phyloP scores from a whole-genome alignment of 345 rosid genomes.

The Citrus trifoliata region DNA sequence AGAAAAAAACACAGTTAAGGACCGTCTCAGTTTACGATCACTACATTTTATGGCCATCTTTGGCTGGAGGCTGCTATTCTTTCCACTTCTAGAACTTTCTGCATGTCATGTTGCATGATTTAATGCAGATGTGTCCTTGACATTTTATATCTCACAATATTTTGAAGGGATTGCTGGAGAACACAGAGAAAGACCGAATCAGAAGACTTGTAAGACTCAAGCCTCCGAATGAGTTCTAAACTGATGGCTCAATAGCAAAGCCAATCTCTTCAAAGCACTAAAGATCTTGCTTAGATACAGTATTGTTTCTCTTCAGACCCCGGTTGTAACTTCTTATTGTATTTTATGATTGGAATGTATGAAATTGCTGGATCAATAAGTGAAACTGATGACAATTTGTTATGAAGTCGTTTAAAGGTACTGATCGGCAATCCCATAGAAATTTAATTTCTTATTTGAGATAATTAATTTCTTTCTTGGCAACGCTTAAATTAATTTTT shows the following conservation, averaged over 20 bases:
- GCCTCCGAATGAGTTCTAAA: constrained; percentile 82
- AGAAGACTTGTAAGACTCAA: constrained; percentile 74
- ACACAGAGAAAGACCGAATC: constrained; percentile 82
- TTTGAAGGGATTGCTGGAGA: constrained; percentile 74
- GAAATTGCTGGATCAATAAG: background rate
- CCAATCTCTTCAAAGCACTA: background rate
- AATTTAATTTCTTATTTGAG: background rate
- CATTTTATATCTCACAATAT: background rate
- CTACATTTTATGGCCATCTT: background rate
- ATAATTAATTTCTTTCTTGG: background rate
- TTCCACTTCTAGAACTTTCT: background rate
- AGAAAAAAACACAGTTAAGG: background rate
- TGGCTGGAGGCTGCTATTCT: background rate
- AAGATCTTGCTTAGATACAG: background rate
- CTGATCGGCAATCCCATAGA: background rate
- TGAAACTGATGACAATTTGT: background rate
- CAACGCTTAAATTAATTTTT: background rate
- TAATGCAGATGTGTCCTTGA: background rate
- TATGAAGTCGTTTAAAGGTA: background rate
- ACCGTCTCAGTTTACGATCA: background rate
- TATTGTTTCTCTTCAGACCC: background rate
- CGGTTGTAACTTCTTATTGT: background rate
- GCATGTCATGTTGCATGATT: background rate
- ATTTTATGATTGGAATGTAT: background rate
- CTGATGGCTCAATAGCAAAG: background rate